phyloP scores from a whole-genome alignment of 768 basidiomycete genomes.

The Tulasnella sp. region DNA sequence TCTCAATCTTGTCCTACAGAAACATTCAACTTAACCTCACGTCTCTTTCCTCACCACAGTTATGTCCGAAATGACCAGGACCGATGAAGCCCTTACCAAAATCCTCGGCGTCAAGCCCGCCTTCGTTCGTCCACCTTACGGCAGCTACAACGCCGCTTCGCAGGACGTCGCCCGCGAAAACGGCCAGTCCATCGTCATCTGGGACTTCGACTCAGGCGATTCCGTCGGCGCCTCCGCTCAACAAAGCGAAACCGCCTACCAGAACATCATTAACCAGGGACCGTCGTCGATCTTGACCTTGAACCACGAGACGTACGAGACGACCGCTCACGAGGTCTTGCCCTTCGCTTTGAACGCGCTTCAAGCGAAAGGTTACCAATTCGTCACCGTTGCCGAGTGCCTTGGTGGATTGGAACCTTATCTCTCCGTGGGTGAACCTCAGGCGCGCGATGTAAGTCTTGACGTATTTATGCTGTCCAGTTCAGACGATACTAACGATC shows the following conservation, averaged over 20 bases:
- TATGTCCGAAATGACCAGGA: background rate
- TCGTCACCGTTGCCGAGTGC: slow-evolving; percentile 26
- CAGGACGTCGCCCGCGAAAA: background rate
- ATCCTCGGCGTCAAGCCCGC: slow-evolving; percentile 32
- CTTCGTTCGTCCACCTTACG: slow-evolving; percentile 34
- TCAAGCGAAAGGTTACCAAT: background rate
- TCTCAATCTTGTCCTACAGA: too few species aligned
- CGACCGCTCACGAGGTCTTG: background rate
- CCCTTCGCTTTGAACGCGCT: background rate
- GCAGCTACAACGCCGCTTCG: slow-evolving; percentile 26
- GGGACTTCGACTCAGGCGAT: slow-evolving; percentile 35
- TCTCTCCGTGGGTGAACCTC: background rate
- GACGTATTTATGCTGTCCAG: background rate
- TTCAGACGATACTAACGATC: background rate
- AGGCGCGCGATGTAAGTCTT: background rate
- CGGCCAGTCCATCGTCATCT: slow-evolving; percentile 27
- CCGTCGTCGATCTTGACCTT: slow-evolving; percentile 32
- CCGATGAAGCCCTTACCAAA: slow-evolving; percentile 21
- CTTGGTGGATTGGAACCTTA: background rate
- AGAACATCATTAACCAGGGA: background rate
- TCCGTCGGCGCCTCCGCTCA: slow-evolving; percentile 2
- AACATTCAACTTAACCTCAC: background rate
- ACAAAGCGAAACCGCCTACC: slow-evolving; percentile 22
- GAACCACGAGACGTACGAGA: slow-evolving; percentile 37
- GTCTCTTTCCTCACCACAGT: background rate